Conservation (phyloP, 768 basidiomycete genomes). For the Tulasnella sp. region DNA sequence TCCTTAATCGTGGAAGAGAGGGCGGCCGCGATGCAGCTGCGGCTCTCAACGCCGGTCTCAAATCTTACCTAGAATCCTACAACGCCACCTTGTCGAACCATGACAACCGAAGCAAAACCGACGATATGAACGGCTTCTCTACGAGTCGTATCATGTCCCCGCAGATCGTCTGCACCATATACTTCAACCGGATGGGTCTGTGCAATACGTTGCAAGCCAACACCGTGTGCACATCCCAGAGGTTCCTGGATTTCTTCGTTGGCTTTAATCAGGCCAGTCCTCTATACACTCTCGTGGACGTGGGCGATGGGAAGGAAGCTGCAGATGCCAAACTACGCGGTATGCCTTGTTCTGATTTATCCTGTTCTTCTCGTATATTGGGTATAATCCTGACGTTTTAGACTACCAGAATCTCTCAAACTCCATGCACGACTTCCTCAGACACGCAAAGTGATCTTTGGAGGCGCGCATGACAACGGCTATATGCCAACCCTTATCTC, state of each 20-base stretch:
- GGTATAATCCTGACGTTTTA: background rate
- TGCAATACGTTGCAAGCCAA: background rate
- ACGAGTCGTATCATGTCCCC: background rate
- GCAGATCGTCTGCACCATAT: slow-evolving; percentile 4
- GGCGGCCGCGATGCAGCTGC: slow-evolving; percentile 13
- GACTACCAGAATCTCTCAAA: slow-evolving; percentile 3
- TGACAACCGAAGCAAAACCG: background rate
- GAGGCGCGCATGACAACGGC: slow-evolving; percentile 12
- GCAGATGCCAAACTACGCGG: slow-evolving; percentile 16
- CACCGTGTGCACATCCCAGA: background rate
- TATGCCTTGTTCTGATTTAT: background rate
- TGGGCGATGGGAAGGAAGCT: slow-evolving; percentile 14
- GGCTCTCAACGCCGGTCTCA: background rate
- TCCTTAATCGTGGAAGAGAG: slow-evolving; percentile 5
- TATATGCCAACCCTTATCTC: background rate
- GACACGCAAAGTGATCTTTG: slow-evolving; percentile 9
- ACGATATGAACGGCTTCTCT: background rate
- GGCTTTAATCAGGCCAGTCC: slow-evolving; percentile 15
- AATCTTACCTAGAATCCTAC: background rate
- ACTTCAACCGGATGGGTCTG: slow-evolving; percentile 3
- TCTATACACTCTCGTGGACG: slow-evolving; percentile 13
- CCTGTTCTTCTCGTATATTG: background rate
- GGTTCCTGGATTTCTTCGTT: background rate
- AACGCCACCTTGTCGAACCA: too few relatives aligned
- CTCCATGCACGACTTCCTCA: slow-evolving; percentile 13